These are phyloP conservation scores for Metarhizium humberi DNA, from an alignment of 2,329 filamentous ascomycete genomes.

Conservation along the genomic window DNA sequence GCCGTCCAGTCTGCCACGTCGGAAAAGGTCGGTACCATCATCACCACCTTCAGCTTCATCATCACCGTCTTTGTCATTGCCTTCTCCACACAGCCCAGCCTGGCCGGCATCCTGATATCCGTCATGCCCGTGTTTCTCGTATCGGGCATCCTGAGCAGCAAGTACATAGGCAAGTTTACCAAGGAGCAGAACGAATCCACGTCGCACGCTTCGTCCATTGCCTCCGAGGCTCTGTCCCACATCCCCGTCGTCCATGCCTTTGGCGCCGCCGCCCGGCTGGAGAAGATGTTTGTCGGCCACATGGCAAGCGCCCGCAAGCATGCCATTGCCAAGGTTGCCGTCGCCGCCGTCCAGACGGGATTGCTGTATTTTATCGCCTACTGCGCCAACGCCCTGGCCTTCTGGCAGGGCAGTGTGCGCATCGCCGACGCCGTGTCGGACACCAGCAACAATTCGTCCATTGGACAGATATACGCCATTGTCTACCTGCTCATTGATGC, in stretches of 20 bases:
- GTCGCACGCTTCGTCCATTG: conserved; percentile 49
- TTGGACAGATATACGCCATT: conserved; percentile 32
- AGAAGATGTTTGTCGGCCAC: conserved; percentile 45
- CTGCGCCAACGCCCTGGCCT: conserved; percentile 55
- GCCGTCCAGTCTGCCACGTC: conserved; percentile 58
- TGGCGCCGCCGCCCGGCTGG: conserved; percentile 46
- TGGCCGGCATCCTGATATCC: conserved; percentile 56
- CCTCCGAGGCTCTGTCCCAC: conserved; percentile 50
- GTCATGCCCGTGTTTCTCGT: conserved; percentile 52
- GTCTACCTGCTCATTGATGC: conserved; percentile 46
- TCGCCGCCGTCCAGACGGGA: conserved; percentile 48
- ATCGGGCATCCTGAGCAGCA: conserved; percentile 45
- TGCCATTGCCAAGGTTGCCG: conserved; percentile 48
- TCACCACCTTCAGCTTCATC: conserved; percentile 55
- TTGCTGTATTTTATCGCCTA: conserved; percentile 61
- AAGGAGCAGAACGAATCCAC: conserved; percentile 40
- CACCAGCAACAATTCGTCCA: too few species aligned
- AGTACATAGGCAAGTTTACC: conserved; percentile 42
- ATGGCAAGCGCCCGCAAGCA: conserved; percentile 39
- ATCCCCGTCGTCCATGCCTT: conserved; percentile 55
- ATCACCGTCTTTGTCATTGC: conserved; percentile 57
- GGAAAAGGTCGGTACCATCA: conserved; percentile 60
- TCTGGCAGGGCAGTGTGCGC: conserved; percentile 34
- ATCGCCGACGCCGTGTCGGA: too few species aligned
- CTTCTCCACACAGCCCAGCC: conserved; percentile 49